These are phyloP conservation scores for Russula sp. DNA, from an alignment of 768 basidiomycete genomes.

Conservation along the genomic window DNA sequence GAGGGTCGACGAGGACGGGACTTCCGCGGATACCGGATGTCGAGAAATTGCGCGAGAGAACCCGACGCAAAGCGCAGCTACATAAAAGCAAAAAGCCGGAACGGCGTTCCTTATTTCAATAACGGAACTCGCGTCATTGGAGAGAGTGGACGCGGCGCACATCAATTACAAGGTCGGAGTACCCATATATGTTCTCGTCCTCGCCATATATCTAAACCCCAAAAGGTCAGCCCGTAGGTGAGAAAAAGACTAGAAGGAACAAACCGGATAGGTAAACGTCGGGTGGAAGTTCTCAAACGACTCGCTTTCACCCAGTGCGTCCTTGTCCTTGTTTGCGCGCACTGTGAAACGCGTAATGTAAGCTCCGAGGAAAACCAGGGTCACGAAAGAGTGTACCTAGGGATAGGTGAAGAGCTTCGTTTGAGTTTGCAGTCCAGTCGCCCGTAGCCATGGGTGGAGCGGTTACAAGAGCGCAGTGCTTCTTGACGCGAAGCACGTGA, in stretches of 20 bases:
- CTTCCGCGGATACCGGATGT: conserved; percentile 63
- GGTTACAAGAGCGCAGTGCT: background rate
- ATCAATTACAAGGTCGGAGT: conserved; percentile 77
- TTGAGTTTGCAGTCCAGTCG: conserved; percentile 80
- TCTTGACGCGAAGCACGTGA: conserved; percentile 1
- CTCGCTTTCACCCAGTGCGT: conserved; percentile 54
- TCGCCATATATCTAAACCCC: conserved; percentile 83
- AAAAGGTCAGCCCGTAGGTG: conserved; percentile 2
- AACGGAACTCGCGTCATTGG: background rate
- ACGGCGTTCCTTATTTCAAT: background rate
- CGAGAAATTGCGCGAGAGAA: conserved; percentile 73
- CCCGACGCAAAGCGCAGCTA: conserved; percentile 88
- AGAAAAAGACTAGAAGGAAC: conserved; percentile 31
- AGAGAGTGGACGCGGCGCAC: conserved; percentile 45
- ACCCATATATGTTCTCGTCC: conserved; percentile 95
- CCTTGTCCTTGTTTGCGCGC: conserved; percentile 64
- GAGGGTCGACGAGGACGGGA: conserved; percentile 63
- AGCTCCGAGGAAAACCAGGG: background rate
- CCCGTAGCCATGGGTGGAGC: conserved; percentile 29
- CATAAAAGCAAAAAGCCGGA: background rate
- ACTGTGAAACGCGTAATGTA: conserved; percentile 43
- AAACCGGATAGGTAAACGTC: conserved; percentile 89
- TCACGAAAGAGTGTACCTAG: conserved; percentile 50
- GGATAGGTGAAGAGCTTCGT: conserved; percentile 69
- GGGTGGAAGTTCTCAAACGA: conserved; percentile 73